Percentiles rank a stretch among this genome's conserved stretches.
These are phyloP conservation scores for Diatrype stigma DNA, from an alignment of 2,329 filamentous ascomycete genomes.

Conservation along the genomic window DNA sequence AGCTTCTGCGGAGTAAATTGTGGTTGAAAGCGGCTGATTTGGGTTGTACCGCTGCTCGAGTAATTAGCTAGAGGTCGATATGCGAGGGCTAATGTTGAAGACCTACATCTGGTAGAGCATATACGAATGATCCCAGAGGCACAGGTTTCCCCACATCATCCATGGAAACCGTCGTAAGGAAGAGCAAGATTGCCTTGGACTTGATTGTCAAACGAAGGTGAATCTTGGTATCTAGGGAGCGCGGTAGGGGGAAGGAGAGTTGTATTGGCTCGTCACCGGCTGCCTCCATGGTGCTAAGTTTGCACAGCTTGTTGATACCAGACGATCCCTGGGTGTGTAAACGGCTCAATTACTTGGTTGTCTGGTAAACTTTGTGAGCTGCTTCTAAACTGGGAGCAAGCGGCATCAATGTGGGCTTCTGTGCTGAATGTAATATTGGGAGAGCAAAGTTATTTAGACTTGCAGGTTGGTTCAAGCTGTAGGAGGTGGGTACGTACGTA, in stretches of 20 bases:
- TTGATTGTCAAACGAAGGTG: conserved; percentile 57
- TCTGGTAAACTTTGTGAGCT: background rate
- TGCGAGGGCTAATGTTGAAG: background rate
- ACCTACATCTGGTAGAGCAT: conserved; percentile 82
- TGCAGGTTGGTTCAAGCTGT: too few species aligned
- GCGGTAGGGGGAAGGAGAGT: conserved; percentile 57
- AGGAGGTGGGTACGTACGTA: too few species aligned
- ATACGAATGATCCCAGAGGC: conserved; percentile 84
- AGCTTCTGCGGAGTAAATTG: conserved; percentile 69
- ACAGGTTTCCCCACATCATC: conserved; percentile 47
- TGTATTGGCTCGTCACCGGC: conserved; percentile 30
- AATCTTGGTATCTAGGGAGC: conserved; percentile 56
- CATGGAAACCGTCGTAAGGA: conserved; percentile 54
- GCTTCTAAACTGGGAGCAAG: background rate
- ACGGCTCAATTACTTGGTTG: too few species aligned
- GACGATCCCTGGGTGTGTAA: too few species aligned
- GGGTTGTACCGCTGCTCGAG: conserved; percentile 44
- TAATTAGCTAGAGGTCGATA: background rate
- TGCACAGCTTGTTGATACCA: too few species aligned
- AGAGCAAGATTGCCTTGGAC: conserved; percentile 55
- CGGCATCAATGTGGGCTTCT: too few species aligned
- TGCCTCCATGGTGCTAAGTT: conserved; percentile 13
- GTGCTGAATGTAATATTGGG: too few species aligned
- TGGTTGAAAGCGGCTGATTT: conserved; percentile 67
- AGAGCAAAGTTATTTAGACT: too few species aligned